phyloP scores from a whole-genome alignment of 345 rosid genomes.

The thale cress (Arabidopsis thaliana) region TAIR10.1 NC_003075.7:10939001-10939500 shows the following conservation, averaged over 20 bases:
- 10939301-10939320: constrained; percentile 40
- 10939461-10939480: neutral
- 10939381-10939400: constrained; percentile 39
- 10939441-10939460: constrained; percentile 15
- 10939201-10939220: constrained; percentile 9
- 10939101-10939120: too few relatives aligned
- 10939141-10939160: neutral
- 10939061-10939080: too few relatives aligned
- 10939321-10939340: constrained; percentile 13
- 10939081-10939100: too few relatives aligned
- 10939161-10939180: neutral
- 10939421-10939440: constrained; percentile 3
- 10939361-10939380: constrained; percentile 27
- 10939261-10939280: constrained; percentile 17
- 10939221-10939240: constrained; percentile 10
- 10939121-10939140: neutral
- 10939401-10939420: constrained; percentile 34
- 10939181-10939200: constrained; percentile 13
- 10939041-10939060: too few relatives aligned
- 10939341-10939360: neutral
- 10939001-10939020: neutral
- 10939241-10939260: constrained; percentile 41
- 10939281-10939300: constrained; percentile 40
- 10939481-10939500: neutral
- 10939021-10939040: too few relatives aligned